Evolutionary conservation across 2,329 filamentous ascomycete genomes (phyloP).

Genomic region (Aquanectria penicillioides): DNA sequence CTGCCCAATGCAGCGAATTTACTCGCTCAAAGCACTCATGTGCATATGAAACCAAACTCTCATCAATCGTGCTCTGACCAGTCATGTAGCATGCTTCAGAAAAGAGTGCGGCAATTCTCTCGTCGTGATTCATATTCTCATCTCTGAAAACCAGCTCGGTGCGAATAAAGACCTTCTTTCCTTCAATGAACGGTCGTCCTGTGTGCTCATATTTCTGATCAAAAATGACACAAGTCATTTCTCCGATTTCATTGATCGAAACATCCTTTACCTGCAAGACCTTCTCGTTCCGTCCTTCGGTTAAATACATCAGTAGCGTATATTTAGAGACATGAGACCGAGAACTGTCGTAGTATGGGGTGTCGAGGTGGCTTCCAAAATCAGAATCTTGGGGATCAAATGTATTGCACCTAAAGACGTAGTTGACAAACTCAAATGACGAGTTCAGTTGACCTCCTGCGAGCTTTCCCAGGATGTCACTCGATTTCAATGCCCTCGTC

Average conservation of each 20-base stretch:
- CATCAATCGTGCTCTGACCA: conserved; percentile 12
- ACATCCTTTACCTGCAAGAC: conserved; percentile 13
- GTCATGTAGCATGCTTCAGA: conserved; percentile 20
- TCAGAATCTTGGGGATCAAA: conserved; percentile 6
- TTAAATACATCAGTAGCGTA: conserved; percentile 10
- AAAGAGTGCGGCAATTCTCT: conserved; percentile 3
- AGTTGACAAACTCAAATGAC: conserved; percentile 20
- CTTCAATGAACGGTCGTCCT: conserved; percentile 11
- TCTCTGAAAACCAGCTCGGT: conserved; percentile 14
- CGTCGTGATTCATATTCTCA: not conserved
- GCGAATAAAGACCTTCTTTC: conserved; percentile 7
- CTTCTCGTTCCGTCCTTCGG: not conserved
- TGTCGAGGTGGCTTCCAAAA: conserved; percentile 14
- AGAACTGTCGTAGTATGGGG: conserved; percentile 7
- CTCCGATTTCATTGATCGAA: not conserved
- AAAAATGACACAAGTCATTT: conserved; percentile 16
- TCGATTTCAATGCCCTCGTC: not conserved
- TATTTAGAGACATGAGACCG: conserved; percentile 17
- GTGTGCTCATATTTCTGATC: conserved; percentile 18
- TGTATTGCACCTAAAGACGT: conserved; percentile 14
- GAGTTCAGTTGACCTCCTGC: not conserved
- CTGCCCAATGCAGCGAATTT: conserved; percentile 18
- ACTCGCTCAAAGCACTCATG: conserved; percentile 19
- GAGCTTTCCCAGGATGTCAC: not conserved
- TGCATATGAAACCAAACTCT: not conserved